phyloP scores from a whole-genome alignment of 2,329 filamentous ascomycete genomes.

The Ophiostoma sp. region DNA sequence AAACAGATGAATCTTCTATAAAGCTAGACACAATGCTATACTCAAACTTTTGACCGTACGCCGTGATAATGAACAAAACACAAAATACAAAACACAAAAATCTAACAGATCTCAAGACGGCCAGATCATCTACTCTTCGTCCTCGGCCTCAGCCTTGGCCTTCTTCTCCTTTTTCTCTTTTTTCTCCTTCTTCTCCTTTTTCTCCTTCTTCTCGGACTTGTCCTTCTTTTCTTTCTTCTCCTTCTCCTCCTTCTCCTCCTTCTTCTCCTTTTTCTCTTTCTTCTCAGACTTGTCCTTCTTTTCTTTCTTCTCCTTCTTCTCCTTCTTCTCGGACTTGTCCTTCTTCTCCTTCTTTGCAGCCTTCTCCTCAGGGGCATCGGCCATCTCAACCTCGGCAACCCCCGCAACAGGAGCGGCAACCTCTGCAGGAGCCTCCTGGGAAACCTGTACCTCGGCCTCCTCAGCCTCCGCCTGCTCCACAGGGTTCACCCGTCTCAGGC shows the following conservation, averaged over 20 bases:
- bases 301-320: slow-evolving; percentile 17
- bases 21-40: slow-evolving; percentile 7
- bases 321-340: slow-evolving; percentile 12
- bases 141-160: neutral
- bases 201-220: slow-evolving; percentile 13
- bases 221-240: slow-evolving; percentile 2
- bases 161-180: slow-evolving; percentile 9
- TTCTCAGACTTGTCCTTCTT: neutral
- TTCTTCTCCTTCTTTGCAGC: neutral
- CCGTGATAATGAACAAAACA: neutral
- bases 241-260: slow-evolving; percentile 14
- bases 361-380: neutral
- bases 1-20: neutral
- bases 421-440: neutral
- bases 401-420: neutral
- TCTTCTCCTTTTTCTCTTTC: slow-evolving; percentile 5
- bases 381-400: neutral
- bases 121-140: neutral
- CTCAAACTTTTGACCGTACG: neutral
- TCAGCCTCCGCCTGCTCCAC: neutral
- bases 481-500: slow-evolving; percentile 15
- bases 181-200: slow-evolving; percentile 19
- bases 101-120: neutral
- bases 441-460: neutral
- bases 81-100: neutral